Conservation (phyloP, 1,284 basidiomycete genomes). For the Ceratobasidium sp. region DNA sequence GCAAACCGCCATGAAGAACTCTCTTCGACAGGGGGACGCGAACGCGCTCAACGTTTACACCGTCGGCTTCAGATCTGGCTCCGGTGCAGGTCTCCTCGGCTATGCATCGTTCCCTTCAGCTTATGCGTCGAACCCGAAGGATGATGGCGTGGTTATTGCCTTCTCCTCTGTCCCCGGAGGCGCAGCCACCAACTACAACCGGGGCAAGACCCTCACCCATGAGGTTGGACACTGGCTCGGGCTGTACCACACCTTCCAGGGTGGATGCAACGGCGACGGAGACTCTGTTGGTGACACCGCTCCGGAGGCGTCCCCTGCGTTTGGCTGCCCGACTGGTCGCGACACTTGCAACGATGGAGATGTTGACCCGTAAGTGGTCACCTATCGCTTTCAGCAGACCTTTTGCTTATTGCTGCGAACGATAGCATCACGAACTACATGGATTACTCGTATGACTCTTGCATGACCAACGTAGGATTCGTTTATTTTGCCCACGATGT, state of each 20-base stretch:
- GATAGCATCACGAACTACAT: slow-evolving; percentile 30
- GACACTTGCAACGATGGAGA: slow-evolving; percentile 46
- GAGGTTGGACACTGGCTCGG: slow-evolving; percentile 64
- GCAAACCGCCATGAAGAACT: slow-evolving; percentile 64
- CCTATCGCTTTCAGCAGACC: not conserved
- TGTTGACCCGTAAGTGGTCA: slow-evolving; percentile 38
- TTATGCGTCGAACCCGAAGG: slow-evolving; percentile 44
- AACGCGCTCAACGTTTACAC: slow-evolving; percentile 44
- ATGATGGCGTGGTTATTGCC: slow-evolving; percentile 50
- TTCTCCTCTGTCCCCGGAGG: slow-evolving; percentile 52
- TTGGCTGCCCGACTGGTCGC: slow-evolving; percentile 45
- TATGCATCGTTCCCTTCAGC: slow-evolving; percentile 47
- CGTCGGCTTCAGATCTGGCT: slow-evolving; percentile 34
- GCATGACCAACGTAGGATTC: slow-evolving; percentile 44
- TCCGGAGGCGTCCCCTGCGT: slow-evolving; percentile 45
- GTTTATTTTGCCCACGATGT: not conserved
- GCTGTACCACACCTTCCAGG: slow-evolving; percentile 69
- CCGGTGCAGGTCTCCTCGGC: slow-evolving; percentile 44
- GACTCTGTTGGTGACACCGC: slow-evolving; percentile 64
- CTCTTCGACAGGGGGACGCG: slow-evolving; percentile 37
- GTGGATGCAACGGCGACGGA: slow-evolving; percentile 62
- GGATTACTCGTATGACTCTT: slow-evolving; percentile 45
- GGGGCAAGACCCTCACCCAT: slow-evolving; percentile 63
- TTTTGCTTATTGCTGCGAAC: not conserved
- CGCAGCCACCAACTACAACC: slow-evolving; percentile 49